Conservation (phyloP, 192 early-diverging fungal species). For the Linnemannia elongata region DNA sequence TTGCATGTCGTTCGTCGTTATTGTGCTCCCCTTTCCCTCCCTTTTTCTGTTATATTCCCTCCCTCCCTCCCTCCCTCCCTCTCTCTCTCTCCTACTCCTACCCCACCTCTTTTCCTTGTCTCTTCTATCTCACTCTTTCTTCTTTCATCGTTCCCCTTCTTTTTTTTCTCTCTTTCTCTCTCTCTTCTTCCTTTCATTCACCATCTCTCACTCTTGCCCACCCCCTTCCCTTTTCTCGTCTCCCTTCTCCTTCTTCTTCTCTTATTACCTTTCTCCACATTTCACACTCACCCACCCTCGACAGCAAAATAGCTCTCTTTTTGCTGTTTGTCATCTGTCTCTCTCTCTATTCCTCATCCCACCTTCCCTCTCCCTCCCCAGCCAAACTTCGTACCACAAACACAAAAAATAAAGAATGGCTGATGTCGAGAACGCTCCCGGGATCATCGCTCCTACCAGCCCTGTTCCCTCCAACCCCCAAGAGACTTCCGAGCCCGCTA, state of each 20-base stretch:
- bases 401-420: constrained; percentile 28
- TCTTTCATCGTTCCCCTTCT: constrained; percentile 9
- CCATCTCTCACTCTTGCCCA: neutral
- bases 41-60: neutral
- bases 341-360: constrained; percentile 7
- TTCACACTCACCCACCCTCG: neutral
- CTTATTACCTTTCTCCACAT: neutral
- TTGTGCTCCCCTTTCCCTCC: neutral
- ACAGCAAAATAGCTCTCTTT: neutral
- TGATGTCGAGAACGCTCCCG: constrained; percentile 49
- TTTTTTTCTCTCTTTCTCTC: constrained; percentile 4
- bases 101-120: neutral
- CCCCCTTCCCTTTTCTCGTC: neutral
- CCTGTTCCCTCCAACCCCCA: constrained; percentile 9
- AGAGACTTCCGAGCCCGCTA: constrained; percentile 17
- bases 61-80: neutral
- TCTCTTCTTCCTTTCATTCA: neutral
- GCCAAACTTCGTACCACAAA: neutral
- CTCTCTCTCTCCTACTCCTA: neutral
- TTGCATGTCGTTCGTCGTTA: too few species aligned
- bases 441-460: constrained; percentile 32
- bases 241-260: neutral
- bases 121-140: constrained; percentile 2
- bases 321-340: constrained; percentile 14
- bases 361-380: neutral